phyloP scores from a whole-genome alignment of 2,329 filamentous ascomycete genomes.

The Chaetomium sp. region DNA sequence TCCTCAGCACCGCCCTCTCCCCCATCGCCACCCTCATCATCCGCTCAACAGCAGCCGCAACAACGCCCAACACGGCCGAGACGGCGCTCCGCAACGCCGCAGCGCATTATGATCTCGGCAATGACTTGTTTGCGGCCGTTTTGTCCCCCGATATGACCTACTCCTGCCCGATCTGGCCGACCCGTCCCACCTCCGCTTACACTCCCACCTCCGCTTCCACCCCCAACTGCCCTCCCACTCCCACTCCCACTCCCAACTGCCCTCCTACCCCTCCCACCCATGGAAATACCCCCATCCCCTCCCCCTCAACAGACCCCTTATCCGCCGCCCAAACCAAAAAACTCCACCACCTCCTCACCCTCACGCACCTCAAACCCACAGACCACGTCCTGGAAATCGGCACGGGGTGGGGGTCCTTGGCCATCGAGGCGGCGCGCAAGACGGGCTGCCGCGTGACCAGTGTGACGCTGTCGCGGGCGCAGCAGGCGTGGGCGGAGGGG shows the following conservation, averaged over 20 bases:
- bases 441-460: constrained; percentile 71
- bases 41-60: constrained; percentile 36
- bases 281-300: constrained; percentile 44
- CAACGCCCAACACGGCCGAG: constrained; percentile 52
- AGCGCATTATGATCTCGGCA: constrained; percentile 75
- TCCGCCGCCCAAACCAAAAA: constrained; percentile 46
- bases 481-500: constrained; percentile 67
- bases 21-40: constrained; percentile 60
- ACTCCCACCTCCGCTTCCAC: background rate
- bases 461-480: constrained; percentile 68
- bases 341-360: constrained; percentile 65
- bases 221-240: background rate
- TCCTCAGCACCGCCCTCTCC: constrained; percentile 52
- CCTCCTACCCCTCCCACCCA: constrained; percentile 14
- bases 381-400: constrained; percentile 77
- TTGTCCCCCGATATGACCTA: constrained; percentile 77
- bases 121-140: constrained; percentile 75
- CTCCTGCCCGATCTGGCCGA: constrained; percentile 67
- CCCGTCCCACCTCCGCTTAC: background rate
- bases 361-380: constrained; percentile 61
- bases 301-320: background rate
- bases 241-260: background rate
- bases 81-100: constrained; percentile 67
- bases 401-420: constrained; percentile 75
- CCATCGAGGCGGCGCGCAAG: constrained; percentile 66